phyloP scores from a whole-genome alignment of 306 rosid genomes.

The Glycine tomentella region DNA sequence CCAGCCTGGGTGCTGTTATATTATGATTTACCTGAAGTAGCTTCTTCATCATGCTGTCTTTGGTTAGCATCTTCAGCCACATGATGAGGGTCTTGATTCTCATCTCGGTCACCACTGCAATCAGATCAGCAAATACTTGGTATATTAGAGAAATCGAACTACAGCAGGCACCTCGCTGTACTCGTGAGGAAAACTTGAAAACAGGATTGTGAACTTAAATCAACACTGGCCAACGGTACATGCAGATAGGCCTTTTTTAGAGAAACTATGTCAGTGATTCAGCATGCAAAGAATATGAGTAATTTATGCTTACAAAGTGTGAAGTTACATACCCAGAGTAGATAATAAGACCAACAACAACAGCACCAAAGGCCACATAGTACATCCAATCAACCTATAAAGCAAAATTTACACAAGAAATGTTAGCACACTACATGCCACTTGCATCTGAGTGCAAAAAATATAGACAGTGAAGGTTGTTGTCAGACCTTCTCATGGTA shows the following conservation, averaged over 20 bases:
- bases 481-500: constrained; percentile 70
- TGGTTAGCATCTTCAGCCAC: constrained; percentile 55
- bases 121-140: constrained; percentile 16
- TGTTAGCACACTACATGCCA: constrained; percentile 11
- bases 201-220: not conserved
- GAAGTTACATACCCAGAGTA: constrained; percentile 69
- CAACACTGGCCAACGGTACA: not conserved
- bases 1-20: constrained; percentile 47
- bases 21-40: constrained; percentile 42
- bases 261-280: not conserved
- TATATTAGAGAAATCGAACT: constrained; percentile 27
- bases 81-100: constrained; percentile 42
- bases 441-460: not conserved
- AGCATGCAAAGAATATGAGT: not conserved
- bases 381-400: constrained; percentile 88
- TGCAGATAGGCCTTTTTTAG: not conserved
- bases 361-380: constrained; percentile 74
- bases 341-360: constrained; percentile 70
- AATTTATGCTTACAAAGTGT: not conserved
- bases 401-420: constrained; percentile 25
- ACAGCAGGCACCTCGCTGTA: not conserved
- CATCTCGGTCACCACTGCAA: constrained; percentile 68
- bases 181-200: not conserved
- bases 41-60: constrained; percentile 58
- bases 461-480: not conserved